A percentile compares a stretch with the other conserved stretches of the same genome.
phyloP scores from a whole-genome alignment of 2,329 filamentous ascomycete species.

The Raffaelea ambrosiae region DNA sequence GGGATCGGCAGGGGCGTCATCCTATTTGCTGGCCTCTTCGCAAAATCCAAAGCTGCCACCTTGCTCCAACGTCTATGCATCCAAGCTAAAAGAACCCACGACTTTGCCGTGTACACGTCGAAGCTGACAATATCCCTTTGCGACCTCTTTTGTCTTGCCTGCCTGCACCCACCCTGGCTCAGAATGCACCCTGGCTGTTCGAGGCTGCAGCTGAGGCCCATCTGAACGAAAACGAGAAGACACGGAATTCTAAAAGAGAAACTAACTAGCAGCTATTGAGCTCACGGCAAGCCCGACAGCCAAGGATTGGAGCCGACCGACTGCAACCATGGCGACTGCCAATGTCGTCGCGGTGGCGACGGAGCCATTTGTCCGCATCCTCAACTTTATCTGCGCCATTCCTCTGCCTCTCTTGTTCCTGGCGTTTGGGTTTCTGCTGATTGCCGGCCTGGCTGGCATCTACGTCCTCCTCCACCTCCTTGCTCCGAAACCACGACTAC shows the following conservation, averaged over 20 bases:
- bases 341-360: not conserved
- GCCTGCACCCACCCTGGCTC: too few relatives aligned
- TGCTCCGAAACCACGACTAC: conserved; percentile 70
- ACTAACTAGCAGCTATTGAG: not conserved
- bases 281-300: too few relatives aligned
- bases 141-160: not conserved
- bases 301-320: too few relatives aligned
- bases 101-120: too few relatives aligned
- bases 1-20: not conserved
- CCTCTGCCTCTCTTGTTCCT: conserved; percentile 11
- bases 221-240: not conserved
- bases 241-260: not conserved
- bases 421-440: conserved; percentile 1
- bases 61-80: not conserved
- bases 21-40: too few relatives aligned
- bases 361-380: conserved; percentile 3
- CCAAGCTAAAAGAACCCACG: too few relatives aligned
- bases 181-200: not conserved
- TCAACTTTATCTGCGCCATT: conserved; percentile 2
- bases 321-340: conserved; percentile 5
- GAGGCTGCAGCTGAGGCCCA: not conserved
- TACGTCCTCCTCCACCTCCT: conserved; percentile 64
- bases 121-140: not conserved
- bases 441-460: conserved; percentile 19
- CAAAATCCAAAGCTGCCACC: conserved; percentile 1